Base-by-base conservation (phyloP, 2,329 filamentous ascomycete species). In the Fusarium lyarnte region DNA sequence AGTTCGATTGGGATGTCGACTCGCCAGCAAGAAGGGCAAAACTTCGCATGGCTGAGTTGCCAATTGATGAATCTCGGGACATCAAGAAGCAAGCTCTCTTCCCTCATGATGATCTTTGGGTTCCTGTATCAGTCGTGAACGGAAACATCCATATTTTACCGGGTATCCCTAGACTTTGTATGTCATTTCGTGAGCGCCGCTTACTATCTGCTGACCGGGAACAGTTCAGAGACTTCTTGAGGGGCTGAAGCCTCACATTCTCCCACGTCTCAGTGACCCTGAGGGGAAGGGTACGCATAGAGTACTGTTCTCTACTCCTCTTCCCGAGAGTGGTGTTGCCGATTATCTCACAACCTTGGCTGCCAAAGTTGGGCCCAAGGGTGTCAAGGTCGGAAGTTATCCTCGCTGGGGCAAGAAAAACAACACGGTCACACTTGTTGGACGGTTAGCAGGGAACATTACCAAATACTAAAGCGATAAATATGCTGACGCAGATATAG, bases 351-450 rank as follows among this genome's bases (percentile, higher is more conserved):
- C 94, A 2, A 88, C 93, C 73, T 84, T 98, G 70, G 93, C 95
- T 8, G 87, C 85, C 33, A 89, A 89, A 80, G 92, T 95, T 27
- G 92, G 90, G 79, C 84, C 90, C 2, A 90, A 88, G 77, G 94
- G 94, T 6, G 88, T 98, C 77, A 98, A 98, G 84, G 94, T 98
- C 21, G 96, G 96, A 51, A 97, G 94, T 82, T 98, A 99, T 82
- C 96, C 96, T 39, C 87, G 94, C 61, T 98, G 95, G 94, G 94
- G 93, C 9, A 95, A 94, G 86, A 90, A 90, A 77, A 87, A 87
- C 71, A 98, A 98, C 82, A 96, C 94, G 0, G 94, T 98, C 52
- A 98, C 95, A 16, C 85, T 99, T 58, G 95, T 98, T 25, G 89
- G 90, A 74, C 85, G 83, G 86, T 88, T 78, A 75, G 82, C 58